phyloP scores from a whole-genome alignment of 768 basidiomycete species.

The Rubroboletus satanas region DNA sequence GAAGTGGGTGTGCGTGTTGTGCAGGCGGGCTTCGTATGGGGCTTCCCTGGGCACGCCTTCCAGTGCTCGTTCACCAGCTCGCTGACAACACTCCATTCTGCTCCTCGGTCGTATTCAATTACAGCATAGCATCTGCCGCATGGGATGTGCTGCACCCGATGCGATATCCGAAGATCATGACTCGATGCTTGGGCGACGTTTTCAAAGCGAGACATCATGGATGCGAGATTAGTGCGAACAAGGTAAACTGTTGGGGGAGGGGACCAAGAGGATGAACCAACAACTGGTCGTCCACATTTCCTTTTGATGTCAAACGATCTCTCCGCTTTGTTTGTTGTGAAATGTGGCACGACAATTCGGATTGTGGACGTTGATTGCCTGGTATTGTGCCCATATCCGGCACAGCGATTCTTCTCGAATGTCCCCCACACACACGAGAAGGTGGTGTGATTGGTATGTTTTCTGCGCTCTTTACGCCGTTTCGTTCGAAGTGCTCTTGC shows the following conservation, averaged over 20 bases:
- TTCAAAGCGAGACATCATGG: conserved; percentile 19
- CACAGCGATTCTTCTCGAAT: conserved; percentile 17
- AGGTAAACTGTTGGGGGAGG: conserved; percentile 9
- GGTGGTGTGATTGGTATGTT: conserved; percentile 20
- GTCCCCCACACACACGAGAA: conserved; percentile 18
- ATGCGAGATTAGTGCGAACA: conserved; percentile 4
- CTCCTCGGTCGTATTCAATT: conserved; percentile 28
- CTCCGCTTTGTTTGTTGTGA: conserved; percentile 33
- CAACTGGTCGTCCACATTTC: conserved; percentile 4
- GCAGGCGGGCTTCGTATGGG: conserved; percentile 8
- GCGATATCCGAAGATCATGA: conserved; percentile 12
- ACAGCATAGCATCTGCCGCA: conserved; percentile 25
- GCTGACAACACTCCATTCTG: conserved; percentile 25
- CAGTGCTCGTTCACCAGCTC: conserved; percentile 28
- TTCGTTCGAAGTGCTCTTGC: conserved; percentile 21
- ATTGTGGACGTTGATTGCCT: conserved; percentile 17
- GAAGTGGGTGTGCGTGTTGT: conserved; percentile 12
- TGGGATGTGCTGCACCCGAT: conserved; percentile 15
- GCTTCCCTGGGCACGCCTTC: conserved; percentile 23
- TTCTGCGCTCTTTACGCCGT: conserved; percentile 17
- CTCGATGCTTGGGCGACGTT: conserved; percentile 3
- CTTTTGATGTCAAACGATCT: conserved; percentile 22
- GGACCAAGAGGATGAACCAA: conserved; percentile 2
- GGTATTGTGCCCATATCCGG: conserved; percentile 23
- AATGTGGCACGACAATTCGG: conserved; percentile 18